Conservation (phyloP, 495 filamentous ascomycete genomes). For the Aspergillus saccharolyticus region DNA sequence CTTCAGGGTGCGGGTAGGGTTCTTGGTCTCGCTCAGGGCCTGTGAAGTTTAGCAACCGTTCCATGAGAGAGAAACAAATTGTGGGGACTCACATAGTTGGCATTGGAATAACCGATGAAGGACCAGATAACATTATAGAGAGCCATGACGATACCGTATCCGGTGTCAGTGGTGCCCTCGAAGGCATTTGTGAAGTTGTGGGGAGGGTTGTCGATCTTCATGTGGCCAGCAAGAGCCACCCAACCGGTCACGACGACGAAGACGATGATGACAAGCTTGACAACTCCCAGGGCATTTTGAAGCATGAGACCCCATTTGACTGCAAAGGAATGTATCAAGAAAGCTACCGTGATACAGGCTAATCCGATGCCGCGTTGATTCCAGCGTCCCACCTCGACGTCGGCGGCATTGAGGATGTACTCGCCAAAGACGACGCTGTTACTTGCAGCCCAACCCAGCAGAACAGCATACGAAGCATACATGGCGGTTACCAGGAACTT, state of each 20-base stretch:
- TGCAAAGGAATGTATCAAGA: constrained; percentile 54
- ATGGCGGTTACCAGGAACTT: constrained; percentile 62
- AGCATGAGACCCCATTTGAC: constrained; percentile 66
- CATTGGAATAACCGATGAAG: constrained; percentile 62
- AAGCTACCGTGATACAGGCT: constrained; percentile 59
- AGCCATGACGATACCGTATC: constrained; percentile 58
- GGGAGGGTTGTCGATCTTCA: constrained; percentile 39
- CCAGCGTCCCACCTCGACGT: constrained; percentile 58
- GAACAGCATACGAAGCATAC: constrained; percentile 54
- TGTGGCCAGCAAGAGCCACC: constrained; percentile 51
- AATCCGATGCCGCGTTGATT: constrained; percentile 62
- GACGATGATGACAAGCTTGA: constrained; percentile 64
- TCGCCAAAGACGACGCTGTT: constrained; percentile 68
- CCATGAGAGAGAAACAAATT: neutral
- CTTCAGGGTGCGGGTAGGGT: constrained; percentile 58
- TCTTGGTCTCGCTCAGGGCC: constrained; percentile 56
- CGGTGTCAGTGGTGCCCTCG: constrained; percentile 50
- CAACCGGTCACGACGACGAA: constrained; percentile 64
- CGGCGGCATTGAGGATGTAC: constrained; percentile 61
- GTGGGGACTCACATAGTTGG: constrained; percentile 41
- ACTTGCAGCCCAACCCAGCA: constrained; percentile 51
- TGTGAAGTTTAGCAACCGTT: constrained; percentile 20
- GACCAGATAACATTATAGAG: constrained; percentile 64
- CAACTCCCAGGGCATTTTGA: constrained; percentile 58
- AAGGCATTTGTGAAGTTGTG: constrained; percentile 65